Evolutionary conservation across 129 eudicot species (phyloP).

Genomic region (Daucus carota): DH1_v3.0 NC_030386.2:36815501-36816000

Average conservation of each 20-base stretch:
- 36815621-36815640: neutral
- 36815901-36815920: neutral
- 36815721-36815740: conserved; percentile 70
- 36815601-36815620: neutral
- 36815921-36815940: neutral
- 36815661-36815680: neutral
- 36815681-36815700: conserved; percentile 4
- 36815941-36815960: neutral
- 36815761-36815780: conserved; percentile 88
- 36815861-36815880: neutral
- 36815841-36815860: neutral
- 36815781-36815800: conserved; percentile 90
- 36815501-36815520: neutral
- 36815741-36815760: conserved; percentile 84
- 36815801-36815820: conserved; percentile 90
- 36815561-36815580: neutral
- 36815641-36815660: neutral
- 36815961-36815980: neutral
- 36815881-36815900: too few species aligned
- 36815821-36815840: conserved; percentile 1
- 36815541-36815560: neutral
- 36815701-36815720: conserved; percentile 55
- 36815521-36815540: neutral
- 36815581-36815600: neutral
- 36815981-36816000: neutral